Evolutionary conservation across 192 early-diverging fungal species (phyloP).

Genomic region (Rhizophagus sp.): DNA sequence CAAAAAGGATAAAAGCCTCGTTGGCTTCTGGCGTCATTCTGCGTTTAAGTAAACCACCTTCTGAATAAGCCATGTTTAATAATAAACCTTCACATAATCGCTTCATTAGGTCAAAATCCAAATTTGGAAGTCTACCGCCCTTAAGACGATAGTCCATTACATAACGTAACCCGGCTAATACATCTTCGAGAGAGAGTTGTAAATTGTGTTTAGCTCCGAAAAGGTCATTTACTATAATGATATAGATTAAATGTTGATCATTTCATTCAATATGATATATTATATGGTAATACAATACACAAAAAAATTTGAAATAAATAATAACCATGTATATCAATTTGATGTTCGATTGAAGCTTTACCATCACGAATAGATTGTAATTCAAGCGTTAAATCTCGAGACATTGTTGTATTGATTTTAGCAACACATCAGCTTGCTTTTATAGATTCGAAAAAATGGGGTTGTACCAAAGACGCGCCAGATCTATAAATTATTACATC

Average conservation of each 20-base stretch:
- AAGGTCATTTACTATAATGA: constrained; percentile 69
- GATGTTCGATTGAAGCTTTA: constrained; percentile 66
- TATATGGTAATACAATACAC: neutral
- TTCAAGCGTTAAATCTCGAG: constrained; percentile 32
- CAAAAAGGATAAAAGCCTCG: constrained; percentile 89
- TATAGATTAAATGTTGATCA: neutral
- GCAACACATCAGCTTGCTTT: neutral
- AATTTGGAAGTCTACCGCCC: constrained; percentile 77
- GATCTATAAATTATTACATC: neutral
- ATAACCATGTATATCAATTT: constrained; percentile 56
- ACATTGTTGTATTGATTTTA: neutral
- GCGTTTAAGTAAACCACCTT: constrained; percentile 63
- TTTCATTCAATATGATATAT: no score
- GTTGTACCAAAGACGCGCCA: neutral
- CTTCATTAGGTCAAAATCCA: constrained; percentile 83
- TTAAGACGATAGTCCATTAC: constrained; percentile 93
- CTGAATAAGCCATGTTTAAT: constrained; percentile 68
- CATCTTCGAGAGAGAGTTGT: constrained; percentile 75
- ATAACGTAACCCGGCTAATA: constrained; percentile 87
- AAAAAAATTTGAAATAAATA: neutral
- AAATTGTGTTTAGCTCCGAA: constrained; percentile 69
- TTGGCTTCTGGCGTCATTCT: constrained; percentile 75
- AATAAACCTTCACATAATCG: constrained; percentile 84
- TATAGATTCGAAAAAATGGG: neutral
- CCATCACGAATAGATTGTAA: constrained; percentile 50